Evolutionary conservation across 2,329 filamentous ascomycete species (phyloP).

Genomic region (Aureobasidium sp.): DNA sequence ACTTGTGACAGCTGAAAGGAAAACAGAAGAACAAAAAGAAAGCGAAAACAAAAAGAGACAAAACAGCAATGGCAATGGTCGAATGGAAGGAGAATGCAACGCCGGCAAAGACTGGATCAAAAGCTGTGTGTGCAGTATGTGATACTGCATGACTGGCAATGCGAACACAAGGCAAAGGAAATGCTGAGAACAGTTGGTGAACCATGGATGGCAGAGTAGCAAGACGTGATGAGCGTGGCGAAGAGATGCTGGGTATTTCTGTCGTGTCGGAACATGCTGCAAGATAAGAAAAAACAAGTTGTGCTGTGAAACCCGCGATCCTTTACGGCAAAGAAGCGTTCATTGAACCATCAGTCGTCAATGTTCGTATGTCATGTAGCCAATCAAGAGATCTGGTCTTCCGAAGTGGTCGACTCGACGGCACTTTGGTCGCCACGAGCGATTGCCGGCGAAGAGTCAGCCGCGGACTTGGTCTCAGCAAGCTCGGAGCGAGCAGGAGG

Average conservation of each 20-base stretch:
- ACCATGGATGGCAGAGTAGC: background rate
- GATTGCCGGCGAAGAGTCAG: slow-evolving; percentile 13
- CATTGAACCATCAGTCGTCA: slow-evolving; percentile 5
- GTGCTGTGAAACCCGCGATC: background rate
- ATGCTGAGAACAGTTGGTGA: background rate
- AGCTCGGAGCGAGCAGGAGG: slow-evolving; percentile 12
- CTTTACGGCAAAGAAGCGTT: background rate
- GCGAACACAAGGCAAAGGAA: background rate
- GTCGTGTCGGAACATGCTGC: slow-evolving; percentile 2
- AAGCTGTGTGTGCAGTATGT: slow-evolving; percentile 3
- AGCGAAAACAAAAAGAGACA: slow-evolving; percentile 1
- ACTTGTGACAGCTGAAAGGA: slow-evolving; percentile 11
- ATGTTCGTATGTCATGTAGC: background rate
- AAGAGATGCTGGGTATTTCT: slow-evolving; percentile 12
- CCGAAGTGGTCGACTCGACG: slow-evolving; percentile 4
- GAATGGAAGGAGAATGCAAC: background rate
- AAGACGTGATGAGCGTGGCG: slow-evolving; percentile 1
- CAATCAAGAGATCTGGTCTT: slow-evolving; percentile 1
- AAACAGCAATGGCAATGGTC: slow-evolving; percentile 11
- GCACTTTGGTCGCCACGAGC: slow-evolving; percentile 16
- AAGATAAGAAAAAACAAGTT: slow-evolving; percentile 5
- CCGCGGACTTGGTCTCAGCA: slow-evolving; percentile 10
- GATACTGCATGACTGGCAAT: background rate
- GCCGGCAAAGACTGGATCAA: background rate
- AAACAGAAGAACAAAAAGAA: background rate